Conservation (phyloP, 1,139 yeast genomes). For the Hanseniaspora gamundiae region DNA sequence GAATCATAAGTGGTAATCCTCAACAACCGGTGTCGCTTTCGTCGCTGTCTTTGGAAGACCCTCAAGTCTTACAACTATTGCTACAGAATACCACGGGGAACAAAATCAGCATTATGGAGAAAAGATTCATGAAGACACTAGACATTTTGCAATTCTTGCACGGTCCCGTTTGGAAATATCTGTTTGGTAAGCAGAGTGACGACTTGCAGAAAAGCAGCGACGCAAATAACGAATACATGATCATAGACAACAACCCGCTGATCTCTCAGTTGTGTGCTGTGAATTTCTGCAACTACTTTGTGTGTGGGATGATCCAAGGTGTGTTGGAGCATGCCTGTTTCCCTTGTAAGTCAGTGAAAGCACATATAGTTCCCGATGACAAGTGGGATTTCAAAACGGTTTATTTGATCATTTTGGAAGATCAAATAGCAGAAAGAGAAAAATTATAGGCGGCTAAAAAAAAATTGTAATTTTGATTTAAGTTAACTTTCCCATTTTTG, state of each 20-base stretch:
- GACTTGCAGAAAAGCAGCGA: slow-evolving; percentile 83
- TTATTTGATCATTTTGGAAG: slow-evolving; percentile 66
- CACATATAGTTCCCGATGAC: slow-evolving; percentile 58
- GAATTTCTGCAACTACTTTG: slow-evolving; percentile 24
- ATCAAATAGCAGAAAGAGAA: slow-evolving; percentile 47
- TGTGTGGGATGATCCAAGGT: slow-evolving; percentile 89
- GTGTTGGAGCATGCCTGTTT: slow-evolving; percentile 72
- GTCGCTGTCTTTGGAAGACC: background rate
- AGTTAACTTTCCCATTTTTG: too few species aligned
- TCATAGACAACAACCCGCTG: slow-evolving; percentile 71
- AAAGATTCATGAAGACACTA: slow-evolving; percentile 60
- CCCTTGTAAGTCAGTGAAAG: slow-evolving; percentile 64
- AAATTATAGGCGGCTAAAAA: background rate
- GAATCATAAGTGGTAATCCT: background rate
- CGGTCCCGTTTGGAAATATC: slow-evolving; percentile 65
- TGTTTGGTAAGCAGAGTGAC: slow-evolving; percentile 78
- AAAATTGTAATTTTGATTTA: too few species aligned
- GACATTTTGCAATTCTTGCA: slow-evolving; percentile 80
- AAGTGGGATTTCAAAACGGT: slow-evolving; percentile 59
- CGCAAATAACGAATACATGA: slow-evolving; percentile 68
- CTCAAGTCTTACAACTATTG: background rate
- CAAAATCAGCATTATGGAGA: slow-evolving; percentile 43
- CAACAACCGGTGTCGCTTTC: background rate
- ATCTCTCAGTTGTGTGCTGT: slow-evolving; percentile 64
- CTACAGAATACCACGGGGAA: background rate